Conservation (phyloP, 192 early-diverging fungal species). For the Coemansia furcata region DNA sequence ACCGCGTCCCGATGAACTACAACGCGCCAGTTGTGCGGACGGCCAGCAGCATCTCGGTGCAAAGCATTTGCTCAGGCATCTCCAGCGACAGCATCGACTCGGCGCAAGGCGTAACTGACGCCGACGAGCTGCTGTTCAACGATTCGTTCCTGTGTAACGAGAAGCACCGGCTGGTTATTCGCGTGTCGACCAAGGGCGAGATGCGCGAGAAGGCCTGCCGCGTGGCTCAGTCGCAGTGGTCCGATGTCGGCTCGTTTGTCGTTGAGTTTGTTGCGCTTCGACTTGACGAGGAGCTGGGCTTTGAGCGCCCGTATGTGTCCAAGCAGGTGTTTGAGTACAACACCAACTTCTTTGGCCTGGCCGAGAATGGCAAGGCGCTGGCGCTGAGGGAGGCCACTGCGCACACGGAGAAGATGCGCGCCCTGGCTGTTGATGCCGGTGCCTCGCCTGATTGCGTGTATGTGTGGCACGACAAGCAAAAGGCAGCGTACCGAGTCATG, state of each 20-base stretch:
- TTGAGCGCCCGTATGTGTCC: conserved; percentile 20
- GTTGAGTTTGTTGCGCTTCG: conserved; percentile 17
- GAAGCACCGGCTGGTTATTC: conserved; percentile 42
- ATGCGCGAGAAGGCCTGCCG: conserved; percentile 22
- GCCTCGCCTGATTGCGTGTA: conserved; percentile 33
- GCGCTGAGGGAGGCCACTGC: conserved; percentile 20
- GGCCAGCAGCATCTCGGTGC: conserved; percentile 50
- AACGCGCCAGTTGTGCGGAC: conserved; percentile 32
- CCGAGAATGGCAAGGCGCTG: conserved; percentile 34
- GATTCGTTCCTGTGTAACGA: conserved; percentile 45
- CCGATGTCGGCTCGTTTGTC: conserved; percentile 27
- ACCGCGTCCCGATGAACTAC: conserved; percentile 20
- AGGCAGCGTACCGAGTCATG: conserved; percentile 48
- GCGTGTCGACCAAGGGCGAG: conserved; percentile 1
- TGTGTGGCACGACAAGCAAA: conserved; percentile 51
- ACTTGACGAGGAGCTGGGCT: conserved; percentile 28
- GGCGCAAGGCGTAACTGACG: neutral
- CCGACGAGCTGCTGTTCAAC: conserved; percentile 35
- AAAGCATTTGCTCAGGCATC: conserved; percentile 40
- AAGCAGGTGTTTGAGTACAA: conserved; percentile 44
- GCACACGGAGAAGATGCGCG: conserved; percentile 27
- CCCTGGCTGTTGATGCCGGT: conserved; percentile 15
- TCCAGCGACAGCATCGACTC: conserved; percentile 7
- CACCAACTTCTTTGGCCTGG: conserved; percentile 38
- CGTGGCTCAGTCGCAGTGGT: conserved; percentile 34